Evolutionary conservation across 2,329 filamentous ascomycete genomes (phyloP).

Genomic region (Alternaria sp.): DNA sequence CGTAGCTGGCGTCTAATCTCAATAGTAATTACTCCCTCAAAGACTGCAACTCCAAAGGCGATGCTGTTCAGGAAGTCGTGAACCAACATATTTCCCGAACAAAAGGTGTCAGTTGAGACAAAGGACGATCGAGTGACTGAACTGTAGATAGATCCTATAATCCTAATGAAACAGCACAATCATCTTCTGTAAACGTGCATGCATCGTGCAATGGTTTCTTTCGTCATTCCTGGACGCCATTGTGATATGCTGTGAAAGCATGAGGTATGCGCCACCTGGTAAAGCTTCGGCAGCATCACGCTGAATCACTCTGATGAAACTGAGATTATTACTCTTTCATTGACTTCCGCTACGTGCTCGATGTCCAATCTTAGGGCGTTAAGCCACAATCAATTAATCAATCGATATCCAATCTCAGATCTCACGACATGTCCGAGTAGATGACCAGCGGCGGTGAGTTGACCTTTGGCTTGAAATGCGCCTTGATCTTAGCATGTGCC

Average conservation of each 20-base stretch:
- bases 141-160: background rate
- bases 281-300: background rate
- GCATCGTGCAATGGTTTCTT: no score
- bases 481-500: slow-evolving; percentile 63
- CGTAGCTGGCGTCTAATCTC: no score
- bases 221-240: no score
- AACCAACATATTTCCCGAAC: no score
- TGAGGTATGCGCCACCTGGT: no score
- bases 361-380: background rate
- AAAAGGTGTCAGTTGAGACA: background rate
- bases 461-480: slow-evolving; percentile 37
- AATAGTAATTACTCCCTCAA: no score
- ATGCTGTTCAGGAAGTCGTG: no score
- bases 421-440: slow-evolving; percentile 33
- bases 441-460: slow-evolving; percentile 38
- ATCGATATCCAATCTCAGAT: background rate
- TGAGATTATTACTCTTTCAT: background rate
- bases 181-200: background rate
- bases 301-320: background rate
- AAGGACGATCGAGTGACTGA: background rate
- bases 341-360: background rate
- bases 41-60: background rate
- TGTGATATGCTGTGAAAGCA: background rate
- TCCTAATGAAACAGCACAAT: no score
- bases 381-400: no score